Base-by-base conservation (phyloP, 2,329 filamentous ascomycete species). In the Nigrospora sphaerica region DNA sequence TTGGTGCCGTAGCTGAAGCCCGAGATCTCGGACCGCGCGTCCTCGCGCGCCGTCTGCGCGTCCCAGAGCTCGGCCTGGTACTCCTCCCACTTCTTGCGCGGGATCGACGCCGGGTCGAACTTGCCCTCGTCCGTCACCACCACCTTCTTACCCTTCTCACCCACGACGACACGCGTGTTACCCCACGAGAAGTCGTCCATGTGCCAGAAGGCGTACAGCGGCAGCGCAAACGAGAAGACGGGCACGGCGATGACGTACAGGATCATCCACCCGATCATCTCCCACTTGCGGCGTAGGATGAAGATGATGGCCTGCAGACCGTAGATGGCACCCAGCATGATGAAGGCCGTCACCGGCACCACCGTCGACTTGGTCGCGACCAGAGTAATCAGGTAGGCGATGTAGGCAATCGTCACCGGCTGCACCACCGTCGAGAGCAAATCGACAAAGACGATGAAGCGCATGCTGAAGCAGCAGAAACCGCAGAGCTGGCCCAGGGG, bases 111-210 rank as follows among this genome's bases (percentile, higher is more conserved):
- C 13, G 93, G 92, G 62, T 98, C 93, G 62, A 97, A 98, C 67
- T 95, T 96, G 73, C 93, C 93, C 71, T 98, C 93, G 64, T 98
- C 93, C 2, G 90, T 88, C 54, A 98, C 85, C 57, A 98, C 81
- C 51, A 97, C 74, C 74, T 96, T 92, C 64, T 89, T 85, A 53
- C 93, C 93, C 66, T 85, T 85, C 64, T 98, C 93, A 63, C 93
- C 93, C 9, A 88, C 93, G 53, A 98, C 90, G 48, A 98, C 81
- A 81, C 93, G 92, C 36, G 93, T 98, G 69, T 96, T 98, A 69
- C 93, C 93, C 93, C 93, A 98, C 59, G 86, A 88, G 80, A 98
- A 98, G 70, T 98, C 93, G 67, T 98, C 93, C 93, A 97, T 97
- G 71, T 96, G 81, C 93, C 93, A 98, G 79, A 98, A 98, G 42